Percentiles rank a stretch among this genome's conserved stretches.
Evolutionary conservation across 1,284 basidiomycete species (phyloP).

Genomic region (Ustilago trichophora): DNA sequence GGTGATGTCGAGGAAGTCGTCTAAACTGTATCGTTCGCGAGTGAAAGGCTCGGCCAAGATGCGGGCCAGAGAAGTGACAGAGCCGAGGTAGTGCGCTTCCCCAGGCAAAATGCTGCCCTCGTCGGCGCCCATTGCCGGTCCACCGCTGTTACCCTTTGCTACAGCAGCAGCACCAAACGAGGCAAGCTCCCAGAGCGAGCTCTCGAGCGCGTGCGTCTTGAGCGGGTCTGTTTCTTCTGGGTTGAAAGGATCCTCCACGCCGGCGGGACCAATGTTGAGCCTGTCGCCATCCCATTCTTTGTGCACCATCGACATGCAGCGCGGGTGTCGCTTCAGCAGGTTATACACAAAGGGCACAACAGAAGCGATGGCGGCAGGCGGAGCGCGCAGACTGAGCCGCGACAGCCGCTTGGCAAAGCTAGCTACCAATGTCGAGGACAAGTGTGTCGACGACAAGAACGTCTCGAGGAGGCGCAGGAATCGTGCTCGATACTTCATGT

Average conservation of each 20-base stretch:
- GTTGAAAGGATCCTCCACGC: conserved; percentile 72
- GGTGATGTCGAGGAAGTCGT: conserved; percentile 96
- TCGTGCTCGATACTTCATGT: conserved; percentile 88
- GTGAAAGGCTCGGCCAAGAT: conserved; percentile 93
- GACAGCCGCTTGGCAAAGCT: conserved; percentile 93
- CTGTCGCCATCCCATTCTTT: conserved; percentile 60
- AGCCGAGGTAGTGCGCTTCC: conserved; percentile 81
- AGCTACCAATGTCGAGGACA: conserved; percentile 87
- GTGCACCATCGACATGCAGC: conserved; percentile 92
- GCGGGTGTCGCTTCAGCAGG: conserved; percentile 88
- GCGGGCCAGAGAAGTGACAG: conserved; percentile 82
- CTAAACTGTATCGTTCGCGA: conserved; percentile 86
- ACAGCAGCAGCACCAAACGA: conserved; percentile 71
- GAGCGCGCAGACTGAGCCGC: conserved; percentile 81
- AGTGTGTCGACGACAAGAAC: conserved; percentile 89
- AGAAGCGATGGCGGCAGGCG: conserved; percentile 89
- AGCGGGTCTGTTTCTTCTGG: conserved; percentile 77
- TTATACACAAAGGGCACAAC: conserved; percentile 95
- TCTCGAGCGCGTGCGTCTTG: conserved; percentile 80
- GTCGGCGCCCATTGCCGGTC: conserved; percentile 16
- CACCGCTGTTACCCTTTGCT: conserved; percentile 19
- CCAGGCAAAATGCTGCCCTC: conserved; percentile 36
- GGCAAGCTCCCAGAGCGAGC: conserved; percentile 90
- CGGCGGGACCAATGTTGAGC: conserved; percentile 55
- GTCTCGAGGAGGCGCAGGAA: conserved; percentile 92